Conservation (phyloP, 163 green algal genomes). For the Chloromonas sp. region DNA sequence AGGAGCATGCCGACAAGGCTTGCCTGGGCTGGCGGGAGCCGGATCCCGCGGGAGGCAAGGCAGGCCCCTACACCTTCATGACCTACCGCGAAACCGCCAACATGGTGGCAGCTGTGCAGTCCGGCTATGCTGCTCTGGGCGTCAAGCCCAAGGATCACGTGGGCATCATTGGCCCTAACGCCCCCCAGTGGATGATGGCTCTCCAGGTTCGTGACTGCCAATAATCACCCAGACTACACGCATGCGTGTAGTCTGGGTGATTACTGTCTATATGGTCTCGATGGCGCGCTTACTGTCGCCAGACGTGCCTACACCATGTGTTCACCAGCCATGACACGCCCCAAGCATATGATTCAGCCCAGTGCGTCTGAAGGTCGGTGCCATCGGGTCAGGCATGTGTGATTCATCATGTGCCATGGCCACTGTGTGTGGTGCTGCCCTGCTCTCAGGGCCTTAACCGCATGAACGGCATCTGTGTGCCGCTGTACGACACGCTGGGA, state of each 20-base stretch:
- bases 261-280: no score
- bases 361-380: no score
- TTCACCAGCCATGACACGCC: not conserved
- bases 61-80: conserved; percentile 45
- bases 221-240: no score
- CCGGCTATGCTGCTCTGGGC: conserved; percentile 32
- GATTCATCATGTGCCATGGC: no score
- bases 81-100: conserved; percentile 45
- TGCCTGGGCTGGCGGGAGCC: conserved; percentile 59
- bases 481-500: conserved; percentile 87
- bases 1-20: conserved; percentile 36
- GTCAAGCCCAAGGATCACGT: conserved; percentile 32
- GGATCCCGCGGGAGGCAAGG: conserved; percentile 20
- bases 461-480: conserved; percentile 58
- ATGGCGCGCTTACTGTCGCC: no score
- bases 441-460: conserved; percentile 65
- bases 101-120: conserved; percentile 1
- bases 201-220: conserved; percentile 54
- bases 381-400: no score
- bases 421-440: no score
- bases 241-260: no score
- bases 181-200: conserved; percentile 82
- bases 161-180: conserved; percentile 78
- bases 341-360: no score
- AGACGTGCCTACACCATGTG: not conserved